Evolutionary conservation across 192 early-diverging fungal species (phyloP).

Genomic region (Funneliformis mosseae): DNA sequence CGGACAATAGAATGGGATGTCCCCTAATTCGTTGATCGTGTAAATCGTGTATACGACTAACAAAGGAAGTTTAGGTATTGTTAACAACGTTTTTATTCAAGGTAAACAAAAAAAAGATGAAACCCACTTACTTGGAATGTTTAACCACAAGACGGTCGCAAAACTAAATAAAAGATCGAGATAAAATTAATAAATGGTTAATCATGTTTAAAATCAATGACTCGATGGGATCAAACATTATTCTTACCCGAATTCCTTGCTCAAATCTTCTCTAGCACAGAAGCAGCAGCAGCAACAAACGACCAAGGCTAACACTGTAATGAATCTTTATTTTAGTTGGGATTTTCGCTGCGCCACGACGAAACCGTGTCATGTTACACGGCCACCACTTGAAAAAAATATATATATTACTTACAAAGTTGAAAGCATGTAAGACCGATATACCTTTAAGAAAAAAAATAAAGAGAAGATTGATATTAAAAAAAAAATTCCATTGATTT

Average conservation of each 20-base stretch:
- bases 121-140: not conserved
- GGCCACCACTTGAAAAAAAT: not conserved
- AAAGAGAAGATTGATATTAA: no score
- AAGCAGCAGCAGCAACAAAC: not conserved
- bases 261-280: not conserved
- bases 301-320: not conserved
- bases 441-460: not conserved
- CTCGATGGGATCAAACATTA: not conserved
- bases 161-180: not conserved
- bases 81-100: not conserved
- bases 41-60: not conserved
- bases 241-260: not conserved
- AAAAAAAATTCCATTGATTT: no score
- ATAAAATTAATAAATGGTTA: not conserved
- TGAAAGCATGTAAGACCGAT: not conserved
- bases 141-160: not conserved
- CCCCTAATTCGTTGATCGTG: not conserved
- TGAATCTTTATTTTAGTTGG: not conserved
- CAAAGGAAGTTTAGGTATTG: not conserved
- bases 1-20: constrained; percentile 17
- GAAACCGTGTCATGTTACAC: no score
- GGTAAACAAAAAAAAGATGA: not conserved
- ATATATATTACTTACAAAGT: not conserved
- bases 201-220: no score
- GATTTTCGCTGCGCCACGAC: no score